Conservation (phyloP, 495 filamentous ascomycete genomes). For the Neurospora sp. region DNA sequence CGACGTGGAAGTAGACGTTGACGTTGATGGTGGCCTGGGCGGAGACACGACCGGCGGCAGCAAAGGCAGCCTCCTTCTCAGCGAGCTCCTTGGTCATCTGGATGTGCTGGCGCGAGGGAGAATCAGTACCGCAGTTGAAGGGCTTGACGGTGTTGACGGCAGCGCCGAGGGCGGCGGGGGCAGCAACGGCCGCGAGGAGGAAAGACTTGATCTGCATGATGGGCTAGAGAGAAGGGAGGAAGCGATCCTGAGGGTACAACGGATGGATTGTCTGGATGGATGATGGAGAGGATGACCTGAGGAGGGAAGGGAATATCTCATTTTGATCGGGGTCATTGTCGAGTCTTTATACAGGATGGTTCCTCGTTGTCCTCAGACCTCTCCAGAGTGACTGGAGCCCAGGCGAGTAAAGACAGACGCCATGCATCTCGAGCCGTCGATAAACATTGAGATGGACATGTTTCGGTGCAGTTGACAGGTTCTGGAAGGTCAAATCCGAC, state of each 20-base stretch:
- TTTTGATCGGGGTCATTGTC: background rate
- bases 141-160: background rate
- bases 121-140: slow-evolving; percentile 31
- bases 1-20: slow-evolving; percentile 54
- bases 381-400: background rate
- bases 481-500: slow-evolving; percentile 9
- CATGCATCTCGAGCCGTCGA: background rate
- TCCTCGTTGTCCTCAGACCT: background rate
- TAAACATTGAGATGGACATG: background rate
- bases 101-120: slow-evolving; percentile 29
- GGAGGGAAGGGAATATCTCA: background rate
- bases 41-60: slow-evolving; percentile 14
- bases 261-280: background rate
- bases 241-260: background rate
- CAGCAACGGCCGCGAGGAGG: slow-evolving; percentile 20
- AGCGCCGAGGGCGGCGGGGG: slow-evolving; percentile 21
- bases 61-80: slow-evolving; percentile 12
- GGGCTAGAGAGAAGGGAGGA: background rate
- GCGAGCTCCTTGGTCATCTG: slow-evolving; percentile 19
- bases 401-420: background rate
- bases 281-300: background rate
- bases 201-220: slow-evolving; percentile 30
- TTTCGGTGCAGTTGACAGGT: slow-evolving; percentile 2
- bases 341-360: background rate
- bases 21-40: slow-evolving; percentile 29